Base-by-base conservation (phyloP, 2,329 filamentous ascomycete genomes). In the Aspergillus sp. region DNA sequence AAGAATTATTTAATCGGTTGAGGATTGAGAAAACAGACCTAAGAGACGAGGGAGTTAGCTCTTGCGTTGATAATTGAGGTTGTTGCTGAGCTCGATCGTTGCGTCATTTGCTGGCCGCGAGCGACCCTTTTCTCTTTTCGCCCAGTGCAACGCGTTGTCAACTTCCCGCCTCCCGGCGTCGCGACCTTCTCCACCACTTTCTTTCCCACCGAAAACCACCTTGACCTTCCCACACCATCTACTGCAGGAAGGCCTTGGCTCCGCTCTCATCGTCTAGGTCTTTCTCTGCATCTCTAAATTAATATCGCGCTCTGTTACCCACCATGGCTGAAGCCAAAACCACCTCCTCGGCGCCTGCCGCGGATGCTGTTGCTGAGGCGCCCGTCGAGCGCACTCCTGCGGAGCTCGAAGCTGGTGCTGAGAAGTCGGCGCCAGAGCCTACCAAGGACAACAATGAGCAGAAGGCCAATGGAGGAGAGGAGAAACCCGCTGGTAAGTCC, bases 281-380 rank as follows among this genome's bases (percentile, higher is more conserved):
- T 45, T 54, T 61, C 43, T 25, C 46, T 54, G 57, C 56, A 54
- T 22, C 31, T 59, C 52, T 66, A 65, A 68, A 58, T 66, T 55
- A 57, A 61, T 59, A 52, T 52, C 60, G 64, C 64, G 48, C 56
- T 60, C 63, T 54, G 59, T 60, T 60, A 71, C 68, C 67, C 69
- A 75, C 66, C 65, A 80, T 80, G 73, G 74, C 78, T 64, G 78
- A 80, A 60, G 73, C 76, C 60, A 73, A 73, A 54, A 71, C 73
- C 67, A 69, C 74, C 61, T 65, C 72, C 62, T 64, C 71, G 65
- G 67, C 71, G 63, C 67, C 73, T 60, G 69, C 66, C 54, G 59
- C 71, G 56, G 71, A 71, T 61, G 69, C 69, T 63, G 70, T 63
- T 63, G 70, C 63, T 63, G 73, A 77, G 68, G 66, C 69, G 55